Conservation (phyloP, 2,329 filamentous ascomycete species). For the Aspergillus tanneri region DNA sequence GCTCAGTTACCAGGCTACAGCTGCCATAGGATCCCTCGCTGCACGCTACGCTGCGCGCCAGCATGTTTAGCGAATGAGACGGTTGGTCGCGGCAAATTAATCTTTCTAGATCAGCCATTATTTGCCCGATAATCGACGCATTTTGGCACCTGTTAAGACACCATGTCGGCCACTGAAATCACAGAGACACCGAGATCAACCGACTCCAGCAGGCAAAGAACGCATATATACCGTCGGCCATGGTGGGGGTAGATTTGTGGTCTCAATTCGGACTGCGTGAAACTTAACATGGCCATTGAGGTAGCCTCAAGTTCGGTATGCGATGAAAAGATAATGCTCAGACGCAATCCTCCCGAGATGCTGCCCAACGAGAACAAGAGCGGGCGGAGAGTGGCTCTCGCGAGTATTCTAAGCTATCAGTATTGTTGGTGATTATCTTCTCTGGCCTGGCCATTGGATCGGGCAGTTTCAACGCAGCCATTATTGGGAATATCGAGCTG, state of each 20-base stretch:
- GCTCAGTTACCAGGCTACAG: not conserved
- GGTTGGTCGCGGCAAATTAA: not conserved
- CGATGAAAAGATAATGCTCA: not conserved
- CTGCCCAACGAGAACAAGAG: not conserved
- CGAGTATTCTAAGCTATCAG: slow-evolving; percentile 25
- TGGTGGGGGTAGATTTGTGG: not conserved
- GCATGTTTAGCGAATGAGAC: not conserved
- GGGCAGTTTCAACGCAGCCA: slow-evolving; percentile 39
- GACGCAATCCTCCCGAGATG: not conserved
- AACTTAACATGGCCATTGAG: not conserved
- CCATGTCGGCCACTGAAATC: not conserved
- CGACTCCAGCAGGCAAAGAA: not conserved
- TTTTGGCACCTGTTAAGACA: not conserved
- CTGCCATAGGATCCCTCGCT: not conserved
- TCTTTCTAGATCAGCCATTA: not conserved
- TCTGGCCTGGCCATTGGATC: slow-evolving; percentile 38
- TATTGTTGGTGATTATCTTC: slow-evolving; percentile 35
- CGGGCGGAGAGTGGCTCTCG: not conserved
- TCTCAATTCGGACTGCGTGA: not conserved
- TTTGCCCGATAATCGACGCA: not conserved
- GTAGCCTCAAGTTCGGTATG: not conserved
- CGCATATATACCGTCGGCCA: not conserved
- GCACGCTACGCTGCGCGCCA: not conserved
- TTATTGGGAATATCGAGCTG: slow-evolving; percentile 36
- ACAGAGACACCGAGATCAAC: not conserved